Evolutionary conservation across 345 rosid species (phyloP).

Genomic region (Eucalyptus lansdowneana): DNA sequence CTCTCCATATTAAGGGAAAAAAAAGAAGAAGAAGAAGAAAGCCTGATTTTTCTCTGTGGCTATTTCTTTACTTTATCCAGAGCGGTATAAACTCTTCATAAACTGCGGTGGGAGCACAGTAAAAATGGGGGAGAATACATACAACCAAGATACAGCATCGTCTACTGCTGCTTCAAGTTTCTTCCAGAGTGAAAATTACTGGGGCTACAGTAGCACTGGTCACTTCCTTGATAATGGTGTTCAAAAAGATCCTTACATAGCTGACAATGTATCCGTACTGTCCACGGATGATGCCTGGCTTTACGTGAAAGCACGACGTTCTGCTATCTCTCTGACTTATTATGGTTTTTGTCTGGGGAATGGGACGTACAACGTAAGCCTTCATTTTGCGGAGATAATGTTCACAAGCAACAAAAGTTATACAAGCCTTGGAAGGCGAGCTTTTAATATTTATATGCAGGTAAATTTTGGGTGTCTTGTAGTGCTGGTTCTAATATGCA

Average conservation of each 20-base stretch:
- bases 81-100: constrained; percentile 10
- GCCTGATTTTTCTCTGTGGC: not conserved
- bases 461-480: not conserved
- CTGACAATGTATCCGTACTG: not conserved
- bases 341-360: constrained; percentile 28
- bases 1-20: not conserved
- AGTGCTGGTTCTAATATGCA: not conserved
- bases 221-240: no score
- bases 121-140: not conserved
- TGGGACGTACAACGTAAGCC: constrained; percentile 41
- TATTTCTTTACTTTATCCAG: not conserved
- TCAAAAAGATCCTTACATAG: no score
- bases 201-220: constrained; percentile 3
- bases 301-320: no score
- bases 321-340: constrained; percentile 9
- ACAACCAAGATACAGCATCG: constrained; percentile 5
- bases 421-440: constrained; percentile 36
- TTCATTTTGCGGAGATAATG: constrained; percentile 67
- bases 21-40: no score
- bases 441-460: constrained; percentile 60
- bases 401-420: constrained; percentile 17
- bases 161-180: constrained; percentile 1
- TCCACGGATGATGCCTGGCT: no score
- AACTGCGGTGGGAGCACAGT: constrained; percentile 28
- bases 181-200: accelerated